A percentile compares a stretch with the other conserved stretches of the same genome.
These are phyloP conservation scores for Metschnikowia kunwiensis DNA, from an alignment of 805 yeast genomes.

Conservation along the genomic window DNA sequence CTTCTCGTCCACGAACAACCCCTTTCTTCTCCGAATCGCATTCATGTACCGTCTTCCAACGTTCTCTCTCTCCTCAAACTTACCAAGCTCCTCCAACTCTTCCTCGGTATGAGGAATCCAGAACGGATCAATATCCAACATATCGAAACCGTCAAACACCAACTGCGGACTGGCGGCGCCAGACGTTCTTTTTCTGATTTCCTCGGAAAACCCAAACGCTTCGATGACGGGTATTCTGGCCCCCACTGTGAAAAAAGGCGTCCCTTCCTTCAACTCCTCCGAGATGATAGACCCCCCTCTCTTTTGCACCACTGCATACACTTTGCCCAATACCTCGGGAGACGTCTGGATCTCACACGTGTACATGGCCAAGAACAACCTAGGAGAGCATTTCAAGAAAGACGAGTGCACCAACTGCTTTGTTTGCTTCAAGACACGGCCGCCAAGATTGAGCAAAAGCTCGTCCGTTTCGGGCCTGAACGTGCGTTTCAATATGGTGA, in stretches of 20 bases:
- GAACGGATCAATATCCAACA: constrained; percentile 89
- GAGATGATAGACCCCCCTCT: constrained; percentile 80
- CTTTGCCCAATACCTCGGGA: constrained; percentile 91
- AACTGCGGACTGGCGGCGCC: constrained; percentile 98
- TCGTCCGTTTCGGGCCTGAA: constrained; percentile 26
- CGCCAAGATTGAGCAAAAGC: constrained; percentile 49
- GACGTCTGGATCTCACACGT: constrained; percentile 93
- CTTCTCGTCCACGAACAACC: constrained; percentile 84
- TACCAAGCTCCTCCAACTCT: constrained; percentile 91
- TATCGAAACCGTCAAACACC: constrained; percentile 83
- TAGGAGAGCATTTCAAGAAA: constrained; percentile 79
- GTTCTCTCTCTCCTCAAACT: constrained; percentile 87
- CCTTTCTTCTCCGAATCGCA: constrained; percentile 77
- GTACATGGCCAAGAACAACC: constrained; percentile 89
- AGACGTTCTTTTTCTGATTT: constrained; percentile 85
- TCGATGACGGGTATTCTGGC: constrained; percentile 91
- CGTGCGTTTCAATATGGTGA: constrained; percentile 43
- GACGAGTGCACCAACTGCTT: constrained; percentile 70
- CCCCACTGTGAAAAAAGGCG: constrained; percentile 86
- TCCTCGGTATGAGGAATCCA: constrained; percentile 99
- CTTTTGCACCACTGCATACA: constrained; percentile 88
- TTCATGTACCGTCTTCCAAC: constrained; percentile 87
- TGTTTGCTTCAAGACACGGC: constrained; percentile 69
- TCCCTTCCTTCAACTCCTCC: constrained; percentile 98
- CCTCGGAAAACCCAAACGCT: constrained; percentile 96